Evolutionary conservation across 805 yeast species (phyloP), one percentile per base, ranked within the genome.

Genomic region (Teunomyces tritomae): DNA sequence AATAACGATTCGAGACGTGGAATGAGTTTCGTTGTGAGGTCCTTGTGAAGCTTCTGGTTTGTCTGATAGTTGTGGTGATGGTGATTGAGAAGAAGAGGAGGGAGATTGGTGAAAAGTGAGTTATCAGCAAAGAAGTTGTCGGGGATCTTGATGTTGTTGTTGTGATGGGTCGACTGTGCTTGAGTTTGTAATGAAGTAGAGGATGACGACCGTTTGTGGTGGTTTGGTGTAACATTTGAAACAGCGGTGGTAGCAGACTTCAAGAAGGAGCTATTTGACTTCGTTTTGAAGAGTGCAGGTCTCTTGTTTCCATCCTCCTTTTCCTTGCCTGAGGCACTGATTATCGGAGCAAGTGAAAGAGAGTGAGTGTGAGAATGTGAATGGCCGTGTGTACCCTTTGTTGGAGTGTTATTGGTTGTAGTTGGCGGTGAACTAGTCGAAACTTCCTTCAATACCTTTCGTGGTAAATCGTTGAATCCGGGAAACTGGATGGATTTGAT

Each of bases 391-490:
- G 28, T 20, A 11, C 5, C 26, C 11, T 37, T 26, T 8, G 13
- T 37, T 1, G 39, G 24, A 16, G 39, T 34, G 39, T 34, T 34
- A 16, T 8, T 26, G 20, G 10, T 11, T 14, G 34, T 32, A 14
- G 33, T 8, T 14, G 32, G 29, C 17, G 37, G 24, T 14, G 39
- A 17, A 27, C 33, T 10, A 6, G 40, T 8, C 28, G 24, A 11
- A n/a, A 47, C 13, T 35, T 50, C 54, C 26, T 43, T 44, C 16
- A 45, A 35, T 11, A 55, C 50, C 33, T 51, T 53, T 43, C 50
- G 49, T 5, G 71, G 70, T 42, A 69, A 71, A 70, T 56, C 79
- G 61, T 51, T 79, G 64, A 61, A 80, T 8, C 74, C 74, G 6
- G 75, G 75, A 47, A 70, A 68, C 53, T 69, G 70, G 29, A 71